Conservation (phyloP, 1,139 yeast species). For the Pichia cactophila region DNA sequence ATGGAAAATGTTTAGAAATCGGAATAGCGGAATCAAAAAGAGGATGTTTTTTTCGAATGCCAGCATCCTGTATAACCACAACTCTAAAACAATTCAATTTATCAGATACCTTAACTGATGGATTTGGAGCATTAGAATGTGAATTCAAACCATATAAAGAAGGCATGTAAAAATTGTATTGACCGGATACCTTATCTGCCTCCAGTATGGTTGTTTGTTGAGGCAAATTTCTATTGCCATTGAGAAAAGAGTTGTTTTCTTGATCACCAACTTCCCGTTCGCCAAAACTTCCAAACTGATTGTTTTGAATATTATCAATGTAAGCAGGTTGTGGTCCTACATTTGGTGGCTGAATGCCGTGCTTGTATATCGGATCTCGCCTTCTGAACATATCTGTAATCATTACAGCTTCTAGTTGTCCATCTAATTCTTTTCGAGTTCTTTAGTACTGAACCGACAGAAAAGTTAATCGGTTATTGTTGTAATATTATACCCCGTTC, state of each 20-base stretch:
- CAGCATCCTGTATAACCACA: constrained; percentile 47
- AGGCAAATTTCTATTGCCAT: background rate
- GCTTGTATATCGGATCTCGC: background rate
- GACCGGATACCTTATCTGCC: constrained; percentile 15
- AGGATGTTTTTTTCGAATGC: constrained; percentile 42
- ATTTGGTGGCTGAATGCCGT: background rate
- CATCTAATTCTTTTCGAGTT: background rate
- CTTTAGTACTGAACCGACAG: background rate
- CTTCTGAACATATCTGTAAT: background rate
- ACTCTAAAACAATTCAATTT: constrained; percentile 36
- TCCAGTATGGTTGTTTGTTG: constrained; percentile 6
- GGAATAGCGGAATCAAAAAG: constrained; percentile 38
- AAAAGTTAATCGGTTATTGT: too few species aligned
- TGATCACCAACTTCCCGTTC: background rate
- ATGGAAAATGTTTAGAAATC: constrained; percentile 5
- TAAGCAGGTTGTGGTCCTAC: background rate
- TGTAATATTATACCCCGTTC: too few species aligned
- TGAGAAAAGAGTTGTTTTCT: background rate
- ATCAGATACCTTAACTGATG: constrained; percentile 26
- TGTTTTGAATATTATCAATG: background rate
- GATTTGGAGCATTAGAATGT: constrained; percentile 16
- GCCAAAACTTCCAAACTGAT: background rate
- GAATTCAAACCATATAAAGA: constrained; percentile 21
- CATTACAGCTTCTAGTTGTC: background rate
- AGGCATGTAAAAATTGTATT: constrained; percentile 11